Conservation (phyloP, 768 basidiomycete species). For the Podaxis mareebaensis region DNA sequence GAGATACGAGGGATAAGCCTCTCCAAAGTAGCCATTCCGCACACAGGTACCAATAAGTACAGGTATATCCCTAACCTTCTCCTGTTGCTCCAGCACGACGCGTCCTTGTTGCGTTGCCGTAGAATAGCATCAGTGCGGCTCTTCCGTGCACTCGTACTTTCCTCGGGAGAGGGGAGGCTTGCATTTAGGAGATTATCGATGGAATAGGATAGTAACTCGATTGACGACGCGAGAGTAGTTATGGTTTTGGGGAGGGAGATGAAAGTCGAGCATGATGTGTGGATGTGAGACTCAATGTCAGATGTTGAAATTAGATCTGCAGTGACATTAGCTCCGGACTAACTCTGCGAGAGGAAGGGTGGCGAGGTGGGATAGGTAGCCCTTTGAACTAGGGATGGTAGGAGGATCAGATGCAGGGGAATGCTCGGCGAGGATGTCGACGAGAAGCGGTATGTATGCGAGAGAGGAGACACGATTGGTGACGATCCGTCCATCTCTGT, state of each 20-base stretch:
- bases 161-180: constrained; percentile 77
- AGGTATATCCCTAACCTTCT: constrained; percentile 90
- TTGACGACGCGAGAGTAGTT: constrained; percentile 67
- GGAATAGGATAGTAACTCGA: constrained; percentile 73
- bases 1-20: constrained; percentile 84
- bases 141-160: constrained; percentile 69
- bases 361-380: constrained; percentile 68
- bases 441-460: constrained; percentile 29
- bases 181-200: constrained; percentile 64
- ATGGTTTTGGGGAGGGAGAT: constrained; percentile 85
- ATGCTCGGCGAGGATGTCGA: constrained; percentile 32
- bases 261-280: constrained; percentile 90
- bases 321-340: constrained; percentile 70
- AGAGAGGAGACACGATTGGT: constrained; percentile 29
- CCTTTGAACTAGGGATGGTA: constrained; percentile 32
- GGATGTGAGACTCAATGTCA: constrained; percentile 89
- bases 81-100: constrained; percentile 90
- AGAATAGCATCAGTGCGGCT: constrained; percentile 70
- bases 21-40: constrained; percentile 87
- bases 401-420: constrained; percentile 23
- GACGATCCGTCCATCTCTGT: constrained; percentile 15
- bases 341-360: constrained; percentile 67
- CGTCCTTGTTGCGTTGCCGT: constrained; percentile 68
- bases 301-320: constrained; percentile 80
- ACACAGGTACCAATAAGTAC: constrained; percentile 91